Conservation (phyloP, 1,284 basidiomycete species). For the Apiotrichum porosum region DNA sequence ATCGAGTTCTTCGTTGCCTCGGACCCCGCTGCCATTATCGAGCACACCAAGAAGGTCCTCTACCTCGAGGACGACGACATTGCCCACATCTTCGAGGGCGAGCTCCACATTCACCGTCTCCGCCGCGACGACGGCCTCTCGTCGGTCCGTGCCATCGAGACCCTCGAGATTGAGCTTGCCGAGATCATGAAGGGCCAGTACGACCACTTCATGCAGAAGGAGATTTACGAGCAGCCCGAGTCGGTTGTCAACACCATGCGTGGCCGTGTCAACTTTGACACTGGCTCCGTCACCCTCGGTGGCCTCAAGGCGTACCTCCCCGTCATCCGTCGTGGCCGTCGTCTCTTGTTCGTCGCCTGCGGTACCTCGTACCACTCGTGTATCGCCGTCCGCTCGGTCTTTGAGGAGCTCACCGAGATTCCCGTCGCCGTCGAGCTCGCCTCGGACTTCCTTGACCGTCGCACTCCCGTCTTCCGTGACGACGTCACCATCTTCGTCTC, state of each 20-base stretch:
- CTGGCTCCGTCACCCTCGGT: conserved; percentile 84
- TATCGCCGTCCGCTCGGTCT: conserved; percentile 86
- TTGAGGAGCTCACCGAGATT: conserved; percentile 98
- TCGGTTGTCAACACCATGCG: conserved; percentile 99
- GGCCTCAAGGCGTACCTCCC: conserved; percentile 92
- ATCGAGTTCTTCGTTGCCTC: conserved; percentile 99
- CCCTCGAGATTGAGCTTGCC: conserved; percentile 95
- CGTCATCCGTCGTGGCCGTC: conserved; percentile 89
- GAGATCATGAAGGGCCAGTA: conserved; percentile 99
- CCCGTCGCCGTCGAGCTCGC: conserved; percentile 96
- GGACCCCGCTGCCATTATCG: conserved; percentile 91
- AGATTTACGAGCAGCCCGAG: conserved; percentile 99
- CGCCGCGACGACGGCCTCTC: conserved; percentile 75
- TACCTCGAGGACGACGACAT: conserved; percentile 99
- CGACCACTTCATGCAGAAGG: conserved; percentile 99
- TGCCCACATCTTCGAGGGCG: conserved; percentile 93
- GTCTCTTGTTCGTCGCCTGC: conserved; percentile 96
- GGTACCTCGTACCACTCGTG: conserved; percentile 98
- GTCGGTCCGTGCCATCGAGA: conserved; percentile 93
- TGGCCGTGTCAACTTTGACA: conserved; percentile 99
- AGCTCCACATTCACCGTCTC: conserved; percentile 97
- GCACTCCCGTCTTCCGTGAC: conserved; percentile 99
- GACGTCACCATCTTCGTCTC: conserved; percentile 96
- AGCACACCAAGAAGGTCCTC: conserved; percentile 98
- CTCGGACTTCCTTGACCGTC: conserved; percentile 96